These are phyloP conservation scores for maize (Zea mays) DNA, from an alignment of 176 grass and related monocot species.

Conservation along the genomic window DNA sequence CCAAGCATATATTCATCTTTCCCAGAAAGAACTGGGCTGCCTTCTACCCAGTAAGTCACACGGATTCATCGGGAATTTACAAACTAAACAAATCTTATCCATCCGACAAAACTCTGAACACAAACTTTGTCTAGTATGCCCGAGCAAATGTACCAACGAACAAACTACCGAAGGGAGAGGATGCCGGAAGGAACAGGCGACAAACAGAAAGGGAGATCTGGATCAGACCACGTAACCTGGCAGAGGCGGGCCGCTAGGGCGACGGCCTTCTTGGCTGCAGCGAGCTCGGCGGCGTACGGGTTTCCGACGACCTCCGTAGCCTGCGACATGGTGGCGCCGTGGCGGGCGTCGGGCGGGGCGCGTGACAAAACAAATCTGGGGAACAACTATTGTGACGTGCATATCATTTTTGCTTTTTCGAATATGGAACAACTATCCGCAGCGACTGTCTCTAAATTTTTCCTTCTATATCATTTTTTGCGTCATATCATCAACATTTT, in stretches of 20 bases:
- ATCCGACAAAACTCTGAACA: not conserved
- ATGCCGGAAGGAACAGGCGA: not conserved
- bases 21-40: not conserved
- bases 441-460: too few species aligned
- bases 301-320: constrained; percentile 10
- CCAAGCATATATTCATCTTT: not conserved
- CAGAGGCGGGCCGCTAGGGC: constrained; percentile 75
- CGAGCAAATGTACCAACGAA: not conserved
- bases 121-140: not conserved
- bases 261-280: constrained; percentile 89
- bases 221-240: constrained; percentile 41
- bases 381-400: not conserved
- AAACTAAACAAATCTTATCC: not conserved
- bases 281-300: constrained; percentile 70
- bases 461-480: too few species aligned
- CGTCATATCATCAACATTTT: too few species aligned
- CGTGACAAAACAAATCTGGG: not conserved
- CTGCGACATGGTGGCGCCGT: constrained; percentile 42
- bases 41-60: not conserved
- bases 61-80: not conserved
- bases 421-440: too few species aligned
- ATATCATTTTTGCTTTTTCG: too few species aligned
- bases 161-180: not conserved
- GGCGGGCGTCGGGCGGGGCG: not conserved
- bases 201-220: not conserved